Percentiles rank a stretch among this genome's conserved stretches.
These are phyloP conservation scores for Meyerozyma guilliermondii DNA, from an alignment of 1,139 yeast genomes.

Conservation along the genomic window DNA sequence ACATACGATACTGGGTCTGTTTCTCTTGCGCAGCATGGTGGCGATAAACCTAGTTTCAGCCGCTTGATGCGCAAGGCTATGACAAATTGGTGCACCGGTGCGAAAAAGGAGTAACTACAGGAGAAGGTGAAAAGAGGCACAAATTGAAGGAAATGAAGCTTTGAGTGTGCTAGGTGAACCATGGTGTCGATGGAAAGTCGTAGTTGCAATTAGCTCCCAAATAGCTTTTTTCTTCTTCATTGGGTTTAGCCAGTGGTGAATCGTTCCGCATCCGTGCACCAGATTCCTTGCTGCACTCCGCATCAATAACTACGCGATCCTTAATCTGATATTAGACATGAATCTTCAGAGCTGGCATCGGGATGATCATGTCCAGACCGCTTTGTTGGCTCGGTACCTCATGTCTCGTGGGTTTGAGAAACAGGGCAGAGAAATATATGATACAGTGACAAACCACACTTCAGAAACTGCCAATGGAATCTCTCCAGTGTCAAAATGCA, in stretches of 20 bases:
- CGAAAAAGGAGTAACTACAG: not conserved
- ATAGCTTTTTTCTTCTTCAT: too few species aligned
- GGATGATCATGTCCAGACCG: not conserved
- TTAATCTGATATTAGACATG: not conserved
- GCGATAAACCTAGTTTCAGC: not conserved
- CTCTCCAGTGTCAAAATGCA: not conserved
- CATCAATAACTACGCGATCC: not conserved
- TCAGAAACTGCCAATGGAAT: not conserved
- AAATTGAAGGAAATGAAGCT: too few species aligned
- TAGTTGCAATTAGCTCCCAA: too few species aligned
- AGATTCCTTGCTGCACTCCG: not conserved
- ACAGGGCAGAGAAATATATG: not conserved
- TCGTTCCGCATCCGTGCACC: not conserved
- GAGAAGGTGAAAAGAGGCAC: too few species aligned
- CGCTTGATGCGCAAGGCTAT: not conserved
- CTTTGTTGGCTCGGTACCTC: slow-evolving; percentile 1
- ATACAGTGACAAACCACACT: not conserved
- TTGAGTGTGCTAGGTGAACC: too few species aligned
- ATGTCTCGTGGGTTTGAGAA: not conserved
- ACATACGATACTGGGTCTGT: slow-evolving; percentile 34
- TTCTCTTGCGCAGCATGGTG: slow-evolving; percentile 17
- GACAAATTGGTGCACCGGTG: not conserved
- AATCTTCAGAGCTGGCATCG: slow-evolving; percentile 1
- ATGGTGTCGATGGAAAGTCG: too few species aligned
- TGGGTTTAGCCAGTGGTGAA: too few species aligned